phyloP scores from a whole-genome alignment of 352 stramenopile genomes.

The Aphanomyces invadans region DNA sequence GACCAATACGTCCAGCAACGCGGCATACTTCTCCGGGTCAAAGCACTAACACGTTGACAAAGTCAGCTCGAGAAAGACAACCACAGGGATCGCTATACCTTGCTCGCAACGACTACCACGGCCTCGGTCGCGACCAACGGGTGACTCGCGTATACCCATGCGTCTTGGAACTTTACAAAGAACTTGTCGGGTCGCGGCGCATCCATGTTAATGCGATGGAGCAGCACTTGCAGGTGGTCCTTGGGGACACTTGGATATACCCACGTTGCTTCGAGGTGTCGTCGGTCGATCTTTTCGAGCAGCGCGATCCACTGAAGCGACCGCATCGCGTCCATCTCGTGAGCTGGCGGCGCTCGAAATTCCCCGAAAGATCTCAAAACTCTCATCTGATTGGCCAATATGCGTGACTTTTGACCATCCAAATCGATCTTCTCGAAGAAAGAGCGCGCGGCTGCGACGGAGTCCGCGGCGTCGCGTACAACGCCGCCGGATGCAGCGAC shows the following conservation, averaged over 20 bases:
- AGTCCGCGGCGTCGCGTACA: no score
- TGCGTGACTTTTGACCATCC: background rate
- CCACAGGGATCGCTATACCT: background rate
- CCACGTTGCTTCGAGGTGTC: background rate
- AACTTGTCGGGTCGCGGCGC: background rate
- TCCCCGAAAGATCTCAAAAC: background rate
- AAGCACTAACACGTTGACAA: background rate
- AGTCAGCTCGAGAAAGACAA: background rate
- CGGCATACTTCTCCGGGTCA: background rate
- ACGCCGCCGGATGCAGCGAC: no score
- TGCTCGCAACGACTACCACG: background rate
- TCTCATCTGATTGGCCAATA: background rate
- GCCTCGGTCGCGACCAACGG: background rate
- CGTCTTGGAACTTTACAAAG: constrained; percentile 4
- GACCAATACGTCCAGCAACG: background rate
- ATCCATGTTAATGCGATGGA: background rate
- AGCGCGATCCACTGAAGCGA: background rate
- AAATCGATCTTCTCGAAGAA: no score
- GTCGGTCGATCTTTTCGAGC: background rate
- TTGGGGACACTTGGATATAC: background rate
- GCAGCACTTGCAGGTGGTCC: background rate
- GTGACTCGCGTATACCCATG: background rate
- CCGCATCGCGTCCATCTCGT: background rate
- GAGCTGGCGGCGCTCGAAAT: no score
- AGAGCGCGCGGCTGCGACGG: constrained; percentile 24